Evolutionary conservation across 441 rosid genomes (phyloP).

Genomic region (Melastoma candidum): DNA sequence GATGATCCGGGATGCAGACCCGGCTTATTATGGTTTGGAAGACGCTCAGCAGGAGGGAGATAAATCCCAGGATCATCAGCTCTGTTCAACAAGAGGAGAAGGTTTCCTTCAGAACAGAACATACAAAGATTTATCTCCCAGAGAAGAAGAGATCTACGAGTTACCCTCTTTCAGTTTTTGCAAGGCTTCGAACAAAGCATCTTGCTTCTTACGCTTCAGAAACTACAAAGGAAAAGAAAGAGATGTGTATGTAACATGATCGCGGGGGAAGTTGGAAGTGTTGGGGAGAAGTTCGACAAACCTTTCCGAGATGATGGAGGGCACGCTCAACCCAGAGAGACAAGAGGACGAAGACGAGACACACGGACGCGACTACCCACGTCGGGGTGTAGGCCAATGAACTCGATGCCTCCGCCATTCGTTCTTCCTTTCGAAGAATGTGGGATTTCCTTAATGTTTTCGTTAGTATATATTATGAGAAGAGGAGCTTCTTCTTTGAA

Average conservation of each 20-base stretch:
- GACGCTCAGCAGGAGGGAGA: no score
- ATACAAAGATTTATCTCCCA: no score
- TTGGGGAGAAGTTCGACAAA: not conserved
- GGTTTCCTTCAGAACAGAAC: no score
- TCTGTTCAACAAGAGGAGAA: no score
- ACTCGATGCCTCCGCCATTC: no score
- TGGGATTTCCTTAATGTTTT: no score
- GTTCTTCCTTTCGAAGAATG: no score
- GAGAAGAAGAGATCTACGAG: not conserved
- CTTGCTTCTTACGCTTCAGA: slow-evolving; percentile 47
- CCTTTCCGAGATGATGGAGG: slow-evolving; percentile 12
- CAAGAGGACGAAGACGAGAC: slow-evolving; percentile 47
- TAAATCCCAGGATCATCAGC: no score
- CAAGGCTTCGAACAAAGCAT: slow-evolving; percentile 52
- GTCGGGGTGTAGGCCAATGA: slow-evolving; percentile 58
- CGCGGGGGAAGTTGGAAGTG: not conserved
- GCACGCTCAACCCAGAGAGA: slow-evolving; percentile 35
- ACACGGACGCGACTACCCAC: slow-evolving; percentile 70
- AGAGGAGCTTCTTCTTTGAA: no score
- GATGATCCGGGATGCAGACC: no score
- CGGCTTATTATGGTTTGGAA: no score
- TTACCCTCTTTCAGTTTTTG: slow-evolving; percentile 71
- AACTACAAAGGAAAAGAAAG: slow-evolving; percentile 20
- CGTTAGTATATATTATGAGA: no score
- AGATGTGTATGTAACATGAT: not conserved